These are phyloP conservation scores for Strobilomyces dryophilus DNA, from an alignment of 768 basidiomycete species.

Conservation along the genomic window DNA sequence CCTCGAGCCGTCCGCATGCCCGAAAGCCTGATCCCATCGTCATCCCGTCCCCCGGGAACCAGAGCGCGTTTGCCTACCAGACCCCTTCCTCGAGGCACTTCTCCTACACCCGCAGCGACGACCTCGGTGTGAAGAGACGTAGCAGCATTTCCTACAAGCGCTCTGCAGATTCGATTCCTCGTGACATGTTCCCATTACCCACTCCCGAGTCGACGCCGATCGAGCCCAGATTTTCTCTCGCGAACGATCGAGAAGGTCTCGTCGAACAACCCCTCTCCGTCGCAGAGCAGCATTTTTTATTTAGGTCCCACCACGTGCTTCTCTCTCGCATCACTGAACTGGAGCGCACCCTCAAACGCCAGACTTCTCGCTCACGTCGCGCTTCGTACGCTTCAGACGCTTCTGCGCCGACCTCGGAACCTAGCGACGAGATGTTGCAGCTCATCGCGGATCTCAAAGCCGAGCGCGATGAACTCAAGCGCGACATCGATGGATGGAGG, in stretches of 20 bases:
- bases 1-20: conserved; percentile 41
- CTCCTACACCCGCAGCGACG: conserved; percentile 24
- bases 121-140: conserved; percentile 39
- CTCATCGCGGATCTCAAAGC: conserved; percentile 76
- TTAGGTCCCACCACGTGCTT: conserved; percentile 79
- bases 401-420: conserved; percentile 39
- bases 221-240: conserved; percentile 39
- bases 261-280: conserved; percentile 53
- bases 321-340: conserved; percentile 79
- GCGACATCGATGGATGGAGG: conserved; percentile 87
- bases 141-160: conserved; percentile 77
- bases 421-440: conserved; percentile 74
- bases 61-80: conserved; percentile 1
- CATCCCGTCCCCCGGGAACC: background rate
- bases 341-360: conserved; percentile 57
- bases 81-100: conserved; percentile 22
- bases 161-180: conserved; percentile 34
- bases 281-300: conserved; percentile 82
- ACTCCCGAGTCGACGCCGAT: conserved; percentile 76
- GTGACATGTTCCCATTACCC: conserved; percentile 48
- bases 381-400: conserved; percentile 48
- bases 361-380: conserved; percentile 43
- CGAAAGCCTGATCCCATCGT: conserved; percentile 35
- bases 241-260: conserved; percentile 17
- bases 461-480: conserved; percentile 85